phyloP scores from a whole-genome alignment of 1,284 basidiomycete species.

The Wallemia hederae region DNA sequence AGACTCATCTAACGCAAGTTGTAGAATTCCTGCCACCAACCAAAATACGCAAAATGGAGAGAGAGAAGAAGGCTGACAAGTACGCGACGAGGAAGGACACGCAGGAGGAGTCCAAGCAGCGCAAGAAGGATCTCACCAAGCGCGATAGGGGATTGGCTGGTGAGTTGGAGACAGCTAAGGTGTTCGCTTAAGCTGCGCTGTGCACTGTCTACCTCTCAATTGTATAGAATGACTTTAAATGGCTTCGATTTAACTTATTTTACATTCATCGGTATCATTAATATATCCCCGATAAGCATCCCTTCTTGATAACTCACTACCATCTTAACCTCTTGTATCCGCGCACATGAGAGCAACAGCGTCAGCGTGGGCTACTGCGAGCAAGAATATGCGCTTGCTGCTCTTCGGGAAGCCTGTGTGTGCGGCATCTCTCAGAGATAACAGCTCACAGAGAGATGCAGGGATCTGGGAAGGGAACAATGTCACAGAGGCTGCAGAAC shows the following conservation, averaged over 20 bases:
- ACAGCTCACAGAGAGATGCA: slow-evolving; percentile 1
- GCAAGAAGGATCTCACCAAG: slow-evolving; percentile 6
- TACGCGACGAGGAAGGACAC: slow-evolving; percentile 8
- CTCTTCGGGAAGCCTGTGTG: slow-evolving; percentile 46
- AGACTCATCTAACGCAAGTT: background rate
- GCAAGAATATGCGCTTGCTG: slow-evolving; percentile 28
- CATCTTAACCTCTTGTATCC: too few species aligned
- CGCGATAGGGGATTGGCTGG: slow-evolving; percentile 4
- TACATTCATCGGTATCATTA: too few species aligned
- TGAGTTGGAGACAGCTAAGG: slow-evolving; percentile 5
- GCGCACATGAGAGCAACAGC: background rate
- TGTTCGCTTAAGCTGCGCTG: slow-evolving; percentile 6
- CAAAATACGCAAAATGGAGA: slow-evolving; percentile 5
- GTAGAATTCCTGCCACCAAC: slow-evolving; percentile 9
- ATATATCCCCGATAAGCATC: too few species aligned
- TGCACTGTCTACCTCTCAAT: background rate
- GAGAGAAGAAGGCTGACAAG: slow-evolving; percentile 6
- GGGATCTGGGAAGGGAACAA: slow-evolving; percentile 27
- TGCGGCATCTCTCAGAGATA: background rate
- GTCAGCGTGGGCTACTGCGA: background rate
- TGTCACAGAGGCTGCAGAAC: slow-evolving; percentile 35
- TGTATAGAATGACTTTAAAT: background rate
- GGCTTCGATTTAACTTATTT: background rate
- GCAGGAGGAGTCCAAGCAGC: background rate
- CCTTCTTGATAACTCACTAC: too few species aligned